Conservation (phyloP, 2,329 filamentous ascomycete species). For the Nigrospora sphaerica region DNA sequence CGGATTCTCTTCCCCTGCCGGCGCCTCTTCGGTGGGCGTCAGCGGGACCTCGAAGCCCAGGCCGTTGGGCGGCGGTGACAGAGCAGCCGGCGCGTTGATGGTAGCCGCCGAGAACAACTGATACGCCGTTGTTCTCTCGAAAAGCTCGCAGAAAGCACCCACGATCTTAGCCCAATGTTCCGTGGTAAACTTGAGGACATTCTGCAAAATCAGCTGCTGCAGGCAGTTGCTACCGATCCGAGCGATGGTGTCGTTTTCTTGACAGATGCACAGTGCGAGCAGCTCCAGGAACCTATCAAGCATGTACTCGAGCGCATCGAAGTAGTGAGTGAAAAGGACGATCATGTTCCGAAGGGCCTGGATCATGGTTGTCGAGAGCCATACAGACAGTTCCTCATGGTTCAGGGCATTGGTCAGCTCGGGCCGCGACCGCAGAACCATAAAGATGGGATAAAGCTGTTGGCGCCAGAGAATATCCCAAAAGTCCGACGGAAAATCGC, state of each 20-base stretch:
- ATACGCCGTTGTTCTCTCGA: constrained; percentile 88
- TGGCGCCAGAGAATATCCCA: constrained; percentile 99
- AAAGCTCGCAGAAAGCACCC: constrained; percentile 90
- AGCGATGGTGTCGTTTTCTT: constrained; percentile 98
- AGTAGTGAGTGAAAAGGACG: constrained; percentile 97
- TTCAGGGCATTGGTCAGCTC: constrained; percentile 95
- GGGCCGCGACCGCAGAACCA: constrained; percentile 91
- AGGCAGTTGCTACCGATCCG: constrained; percentile 97
- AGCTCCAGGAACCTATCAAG: constrained; percentile 94
- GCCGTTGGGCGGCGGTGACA: constrained; percentile 46
- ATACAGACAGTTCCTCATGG: constrained; percentile 95
- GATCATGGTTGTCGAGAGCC: constrained; percentile 99
- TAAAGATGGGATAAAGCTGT: constrained; percentile 95
- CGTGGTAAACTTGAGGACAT: constrained; percentile 82
- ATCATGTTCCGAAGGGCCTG: constrained; percentile 98
- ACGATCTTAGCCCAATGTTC: constrained; percentile 94
- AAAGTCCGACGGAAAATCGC: constrained; percentile 86
- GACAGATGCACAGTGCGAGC: constrained; percentile 90
- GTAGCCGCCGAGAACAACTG: constrained; percentile 85
- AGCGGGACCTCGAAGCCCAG: constrained; percentile 40
- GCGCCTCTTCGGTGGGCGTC: constrained; percentile 29
- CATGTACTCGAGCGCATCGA: constrained; percentile 94
- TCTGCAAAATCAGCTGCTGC: constrained; percentile 92
- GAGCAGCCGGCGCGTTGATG: constrained; percentile 43
- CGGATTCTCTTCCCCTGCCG: constrained; percentile 46